A percentile compares a stretch with the other conserved stretches of the same genome.
These are phyloP conservation scores for Amanita rubescens DNA, from an alignment of 768 basidiomycete genomes.

Conservation along the genomic window DNA sequence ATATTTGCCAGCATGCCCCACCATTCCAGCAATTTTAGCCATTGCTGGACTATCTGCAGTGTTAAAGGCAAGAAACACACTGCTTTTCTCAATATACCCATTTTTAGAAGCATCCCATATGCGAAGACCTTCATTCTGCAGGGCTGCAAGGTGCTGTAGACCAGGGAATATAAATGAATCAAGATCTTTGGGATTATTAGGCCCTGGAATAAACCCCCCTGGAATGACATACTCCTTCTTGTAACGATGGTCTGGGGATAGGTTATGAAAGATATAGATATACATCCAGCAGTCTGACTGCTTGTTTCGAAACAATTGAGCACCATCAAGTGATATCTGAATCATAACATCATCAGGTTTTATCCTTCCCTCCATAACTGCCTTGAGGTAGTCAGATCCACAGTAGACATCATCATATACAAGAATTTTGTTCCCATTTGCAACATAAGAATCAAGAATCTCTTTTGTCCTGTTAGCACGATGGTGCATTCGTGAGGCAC, in stretches of 20 bases:
- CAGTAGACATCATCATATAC: too few relatives aligned
- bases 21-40: slow-evolving; percentile 19
- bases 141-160: background rate
- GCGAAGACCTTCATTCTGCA: background rate
- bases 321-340: slow-evolving; percentile 31
- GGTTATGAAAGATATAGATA: slow-evolving; percentile 31
- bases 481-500: slow-evolving; percentile 24
- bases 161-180: slow-evolving; percentile 19
- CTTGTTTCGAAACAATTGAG: slow-evolving; percentile 34
- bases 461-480: slow-evolving; percentile 14
- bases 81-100: too few relatives aligned
- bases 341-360: slow-evolving; percentile 25
- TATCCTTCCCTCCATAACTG: slow-evolving; percentile 16
- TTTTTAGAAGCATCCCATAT: background rate
- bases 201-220: slow-evolving; percentile 21
- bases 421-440: too few relatives aligned
- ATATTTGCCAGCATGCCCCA: slow-evolving; percentile 25
- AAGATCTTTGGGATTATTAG: slow-evolving; percentile 19
- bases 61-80: slow-evolving; percentile 16
- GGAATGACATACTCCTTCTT: slow-evolving; percentile 19
- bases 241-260: slow-evolving; percentile 17
- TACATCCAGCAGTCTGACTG: slow-evolving; percentile 35
- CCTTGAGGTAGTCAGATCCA: slow-evolving; percentile 22
- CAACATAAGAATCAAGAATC: slow-evolving; percentile 22
- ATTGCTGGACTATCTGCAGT: slow-evolving; percentile 28